Base-by-base conservation (phyloP, 306 rosid genomes). In the Vigna mungo region DNA sequence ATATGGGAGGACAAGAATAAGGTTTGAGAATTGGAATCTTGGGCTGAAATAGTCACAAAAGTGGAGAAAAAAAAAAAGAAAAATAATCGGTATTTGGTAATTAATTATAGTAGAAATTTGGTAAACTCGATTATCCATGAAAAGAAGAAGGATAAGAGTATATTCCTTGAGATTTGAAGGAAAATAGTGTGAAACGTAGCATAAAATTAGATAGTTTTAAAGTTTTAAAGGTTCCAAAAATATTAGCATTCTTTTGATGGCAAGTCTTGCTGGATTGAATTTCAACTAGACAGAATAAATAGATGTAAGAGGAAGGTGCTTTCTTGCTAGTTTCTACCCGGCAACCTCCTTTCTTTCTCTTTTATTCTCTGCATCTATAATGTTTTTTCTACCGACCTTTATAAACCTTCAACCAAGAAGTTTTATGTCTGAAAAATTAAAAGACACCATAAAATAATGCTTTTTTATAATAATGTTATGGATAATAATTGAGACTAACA, bases 1-100 rank as follows among this genome's bases (percentile, higher is more conserved):
- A 27, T 25, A 27, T 59, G 18, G 18, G 11, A 59, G 18, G 65
- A 59, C 63, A 56, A 12, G 63, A 56, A 56, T 56, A 11, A 21
- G 63, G 36, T 56, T 56, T 56, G 8, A 56, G 39, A 59, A 59
- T 25, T 25, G 65, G 65, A 17, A 60, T 60, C 67, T 60, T 25
- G 67, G 43, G 67, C 5, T 6, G 21, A 60, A 30, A 60, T 60
- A 41, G 67, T 32, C 12, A 6, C 3, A 15, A 60, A 60, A 30
- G 43, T 30, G 2, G 46, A 41, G 12, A 41, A 41, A 41, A 41
- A 41, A 39, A 9, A 7, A 27, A 41, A 41, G 4, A 41, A 41
- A 60, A 60, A 25, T 58, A n/a, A 9, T 16, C 1, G 23, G 23
- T 21, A 21, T 23, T 56, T 23, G 63, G 63, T 23, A 21, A 54